Evolutionary conservation across 495 filamentous ascomycete species (phyloP).

Genomic region (Penicillium silybi): DNA sequence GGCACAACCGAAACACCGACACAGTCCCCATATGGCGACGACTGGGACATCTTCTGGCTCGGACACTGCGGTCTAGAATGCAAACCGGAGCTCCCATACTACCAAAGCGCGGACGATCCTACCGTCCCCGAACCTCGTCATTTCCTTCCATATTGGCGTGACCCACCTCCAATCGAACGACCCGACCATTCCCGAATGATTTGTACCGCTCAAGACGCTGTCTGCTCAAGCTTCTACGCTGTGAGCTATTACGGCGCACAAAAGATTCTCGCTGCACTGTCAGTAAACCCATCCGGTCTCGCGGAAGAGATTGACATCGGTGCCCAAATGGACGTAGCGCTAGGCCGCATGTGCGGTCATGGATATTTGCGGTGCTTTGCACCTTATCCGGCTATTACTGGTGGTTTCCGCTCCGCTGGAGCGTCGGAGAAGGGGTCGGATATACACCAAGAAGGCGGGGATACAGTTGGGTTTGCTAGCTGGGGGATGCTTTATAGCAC

Average conservation of each 20-base stretch:
- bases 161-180: slow-evolving; percentile 9
- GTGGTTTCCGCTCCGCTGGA: slow-evolving; percentile 42
- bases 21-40: slow-evolving; percentile 50
- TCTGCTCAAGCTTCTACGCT: slow-evolving; percentile 53
- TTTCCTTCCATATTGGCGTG: slow-evolving; percentile 19
- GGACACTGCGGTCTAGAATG: slow-evolving; percentile 43
- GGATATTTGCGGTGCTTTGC: slow-evolving; percentile 41
- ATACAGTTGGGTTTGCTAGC: slow-evolving; percentile 5
- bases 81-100: slow-evolving; percentile 10
- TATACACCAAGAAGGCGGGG: slow-evolving; percentile 32
- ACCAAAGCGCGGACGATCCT: slow-evolving; percentile 17
- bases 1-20: slow-evolving; percentile 9
- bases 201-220: slow-evolving; percentile 40
- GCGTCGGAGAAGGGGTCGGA: slow-evolving; percentile 38
- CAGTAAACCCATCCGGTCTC: slow-evolving; percentile 31
- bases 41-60: slow-evolving; percentile 54
- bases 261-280: slow-evolving; percentile 45
- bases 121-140: slow-evolving; percentile 16
- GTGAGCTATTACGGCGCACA: slow-evolving; percentile 49
- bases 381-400: slow-evolving; percentile 44
- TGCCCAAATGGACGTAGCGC: slow-evolving; percentile 45
- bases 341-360: slow-evolving; percentile 46
- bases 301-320: slow-evolving; percentile 21
- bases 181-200: slow-evolving; percentile 44
- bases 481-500: slow-evolving; percentile 8